Base-by-base conservation (phyloP, 495 filamentous ascomycete species). In the Aspergillus taichungensis region DNA sequence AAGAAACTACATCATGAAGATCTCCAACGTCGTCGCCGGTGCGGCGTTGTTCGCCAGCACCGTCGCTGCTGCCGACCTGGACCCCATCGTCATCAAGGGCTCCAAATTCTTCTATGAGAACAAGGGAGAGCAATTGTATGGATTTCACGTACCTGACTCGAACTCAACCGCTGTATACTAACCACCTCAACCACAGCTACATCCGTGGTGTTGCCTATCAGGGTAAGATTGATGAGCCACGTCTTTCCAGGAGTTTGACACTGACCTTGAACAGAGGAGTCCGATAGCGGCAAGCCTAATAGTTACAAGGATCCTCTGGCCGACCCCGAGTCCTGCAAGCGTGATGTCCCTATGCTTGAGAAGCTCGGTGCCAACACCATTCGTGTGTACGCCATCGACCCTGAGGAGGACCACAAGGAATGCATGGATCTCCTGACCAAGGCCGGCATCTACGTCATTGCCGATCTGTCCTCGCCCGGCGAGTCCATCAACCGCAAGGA, bases 171-270 rank as follows among this genome's bases (percentile, higher is more conserved):
- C 10, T 2, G 29, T 30, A 27, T 43, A 34, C 46, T 54, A 38
- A 50, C 31, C 9, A 8, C 11, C 2, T 24, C 18, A 11, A 8
- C 10, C 54, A 35, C 39, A 80, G 77, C 60, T 83, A 69, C 56
- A 88, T 97, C 44, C 82, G 79, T 49, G 90, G 90, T 53, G 75
- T 96, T 51, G 91, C 91, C 39, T 97, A 97, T 63, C 91, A 82
- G 58, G 68, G 73, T 72, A 57, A 62, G 64, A 65, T 32, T 11
- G 30, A 30, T 42, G 7, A 27, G 12, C 10, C 6, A 24, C 9
- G 34, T 10, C 8, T 11, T 32, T 30, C 3, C 6, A 6, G 37
- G 14, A n/a, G 36, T n/a, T 30, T 1, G n/a, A 27, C 3, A 29
- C 50, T 60, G 31, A 65, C 43, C 3, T 6, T 9, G 14, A 11